Conservation (phyloP, 139 green algal genomes). For the Auxenochlorella pyrenoidosa region DNA sequence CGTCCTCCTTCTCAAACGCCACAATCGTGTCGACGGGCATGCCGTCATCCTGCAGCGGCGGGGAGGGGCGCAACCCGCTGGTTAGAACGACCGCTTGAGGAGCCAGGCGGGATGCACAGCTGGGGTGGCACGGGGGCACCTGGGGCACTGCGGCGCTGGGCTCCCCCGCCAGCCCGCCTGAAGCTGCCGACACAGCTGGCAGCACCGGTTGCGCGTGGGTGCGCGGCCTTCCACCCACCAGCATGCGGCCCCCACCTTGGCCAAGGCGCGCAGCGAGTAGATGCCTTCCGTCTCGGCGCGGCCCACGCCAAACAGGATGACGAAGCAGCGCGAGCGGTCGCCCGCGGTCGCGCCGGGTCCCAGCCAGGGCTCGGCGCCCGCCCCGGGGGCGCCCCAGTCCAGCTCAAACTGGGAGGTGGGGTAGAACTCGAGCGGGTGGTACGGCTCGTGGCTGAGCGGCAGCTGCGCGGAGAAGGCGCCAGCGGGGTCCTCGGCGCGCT, state of each 20-base stretch:
- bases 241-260: background rate
- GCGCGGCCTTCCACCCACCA: no score
- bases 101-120: no score
- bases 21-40: constrained; percentile 88
- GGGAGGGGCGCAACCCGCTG: no score
- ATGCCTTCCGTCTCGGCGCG: constrained; percentile 83
- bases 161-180: no score
- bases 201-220: no score
- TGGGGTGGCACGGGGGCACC: no score
- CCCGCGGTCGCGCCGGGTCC: background rate
- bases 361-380: background rate
- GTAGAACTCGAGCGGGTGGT: constrained; percentile 42
- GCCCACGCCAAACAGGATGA: constrained; percentile 86
- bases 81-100: no score
- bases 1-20: constrained; percentile 78
- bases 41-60: constrained; percentile 45
- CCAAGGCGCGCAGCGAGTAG: constrained; percentile 74
- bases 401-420: constrained; percentile 39
- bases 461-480: background rate
- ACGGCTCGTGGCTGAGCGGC: background rate
- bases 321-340: constrained; percentile 50
- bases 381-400: background rate
- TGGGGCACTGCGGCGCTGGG: no score
- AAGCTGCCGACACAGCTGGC: no score
- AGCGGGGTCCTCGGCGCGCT: background rate